phyloP scores from a whole-genome alignment of 148 eudicot genomes.

The Cornus controversa region DNA sequence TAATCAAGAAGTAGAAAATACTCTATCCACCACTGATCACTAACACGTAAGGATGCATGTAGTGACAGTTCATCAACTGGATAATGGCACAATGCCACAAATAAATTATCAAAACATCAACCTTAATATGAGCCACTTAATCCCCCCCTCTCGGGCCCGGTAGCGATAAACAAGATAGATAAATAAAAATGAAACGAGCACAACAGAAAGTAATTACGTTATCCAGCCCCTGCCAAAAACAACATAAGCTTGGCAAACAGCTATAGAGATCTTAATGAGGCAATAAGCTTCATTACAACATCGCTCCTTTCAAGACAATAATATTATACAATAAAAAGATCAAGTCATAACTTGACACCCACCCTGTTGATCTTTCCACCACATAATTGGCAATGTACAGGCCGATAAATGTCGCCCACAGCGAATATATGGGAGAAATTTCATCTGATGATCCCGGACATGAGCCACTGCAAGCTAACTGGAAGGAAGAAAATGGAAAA shows the following conservation, averaged over 20 bases:
- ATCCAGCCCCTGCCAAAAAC: background rate
- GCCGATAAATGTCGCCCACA: slow-evolving; percentile 99
- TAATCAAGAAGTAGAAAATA: background rate
- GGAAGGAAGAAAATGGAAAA: slow-evolving; percentile 18
- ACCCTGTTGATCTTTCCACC: slow-evolving; percentile 98
- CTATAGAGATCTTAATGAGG: background rate
- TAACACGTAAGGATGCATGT: background rate
- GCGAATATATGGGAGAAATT: slow-evolving; percentile 97
- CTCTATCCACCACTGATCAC: background rate
- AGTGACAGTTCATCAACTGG: background rate
- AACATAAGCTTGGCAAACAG: background rate
- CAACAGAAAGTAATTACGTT: background rate
- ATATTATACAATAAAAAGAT: background rate
- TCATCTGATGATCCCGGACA: slow-evolving; percentile 83
- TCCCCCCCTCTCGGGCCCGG: background rate
- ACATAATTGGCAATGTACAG: slow-evolving; percentile 96
- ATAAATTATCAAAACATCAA: background rate
- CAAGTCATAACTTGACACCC: slow-evolving; percentile 23
- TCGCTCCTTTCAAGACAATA: background rate
- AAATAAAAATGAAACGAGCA: background rate
- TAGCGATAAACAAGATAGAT: too few species aligned
- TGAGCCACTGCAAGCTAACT: slow-evolving; percentile 87
- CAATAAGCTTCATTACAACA: background rate
- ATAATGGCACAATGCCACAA: background rate
- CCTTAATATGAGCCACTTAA: background rate